Conservation (phyloP, 2,329 filamentous ascomycete species). For the Fonsecaea pedrosoi region DNA sequence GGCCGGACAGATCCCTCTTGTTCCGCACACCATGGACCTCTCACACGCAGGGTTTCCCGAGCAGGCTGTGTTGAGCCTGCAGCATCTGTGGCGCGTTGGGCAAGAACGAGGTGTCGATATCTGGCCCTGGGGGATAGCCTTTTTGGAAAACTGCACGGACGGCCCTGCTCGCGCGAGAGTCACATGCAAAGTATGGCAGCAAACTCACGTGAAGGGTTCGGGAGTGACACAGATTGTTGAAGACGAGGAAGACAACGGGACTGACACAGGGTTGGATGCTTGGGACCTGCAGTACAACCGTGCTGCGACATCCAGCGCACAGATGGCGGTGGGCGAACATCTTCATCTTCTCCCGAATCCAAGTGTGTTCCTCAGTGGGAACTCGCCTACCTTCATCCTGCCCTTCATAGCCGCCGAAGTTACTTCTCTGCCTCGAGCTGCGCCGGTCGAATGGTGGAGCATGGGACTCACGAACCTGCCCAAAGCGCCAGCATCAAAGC, state of each 20-base stretch:
- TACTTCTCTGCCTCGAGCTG: conserved; percentile 73
- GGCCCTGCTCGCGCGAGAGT: conserved; percentile 43
- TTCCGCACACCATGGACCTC: conserved; percentile 76
- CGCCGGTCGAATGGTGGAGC: conserved; percentile 84
- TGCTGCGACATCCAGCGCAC: conserved; percentile 38
- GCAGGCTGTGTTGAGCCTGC: conserved; percentile 75
- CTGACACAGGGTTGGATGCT: conserved; percentile 55
- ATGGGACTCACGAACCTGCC: conserved; percentile 63
- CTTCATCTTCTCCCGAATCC: conserved; percentile 39
- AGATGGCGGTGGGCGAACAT: conserved; percentile 28
- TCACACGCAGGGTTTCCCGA: conserved; percentile 53
- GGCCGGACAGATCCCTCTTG: conserved; percentile 88
- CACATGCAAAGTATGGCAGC: conserved; percentile 56
- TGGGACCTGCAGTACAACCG: conserved; percentile 65
- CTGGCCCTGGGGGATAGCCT: conserved; percentile 79
- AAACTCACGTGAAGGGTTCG: conserved; percentile 42
- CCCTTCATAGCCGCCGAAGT: conserved; percentile 79
- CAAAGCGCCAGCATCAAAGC: conserved; percentile 2
- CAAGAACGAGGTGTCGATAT: conserved; percentile 72
- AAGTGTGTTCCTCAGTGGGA: conserved; percentile 31
- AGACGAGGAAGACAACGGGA: conserved; percentile 53
- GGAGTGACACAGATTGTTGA: conserved; percentile 29
- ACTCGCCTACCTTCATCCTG: conserved; percentile 53
- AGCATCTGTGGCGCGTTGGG: conserved; percentile 88
- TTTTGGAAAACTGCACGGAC: conserved; percentile 60